Evolutionary conservation across 2,329 filamentous ascomycete species (phyloP).

Genomic region (Exophiala calicioides): DNA sequence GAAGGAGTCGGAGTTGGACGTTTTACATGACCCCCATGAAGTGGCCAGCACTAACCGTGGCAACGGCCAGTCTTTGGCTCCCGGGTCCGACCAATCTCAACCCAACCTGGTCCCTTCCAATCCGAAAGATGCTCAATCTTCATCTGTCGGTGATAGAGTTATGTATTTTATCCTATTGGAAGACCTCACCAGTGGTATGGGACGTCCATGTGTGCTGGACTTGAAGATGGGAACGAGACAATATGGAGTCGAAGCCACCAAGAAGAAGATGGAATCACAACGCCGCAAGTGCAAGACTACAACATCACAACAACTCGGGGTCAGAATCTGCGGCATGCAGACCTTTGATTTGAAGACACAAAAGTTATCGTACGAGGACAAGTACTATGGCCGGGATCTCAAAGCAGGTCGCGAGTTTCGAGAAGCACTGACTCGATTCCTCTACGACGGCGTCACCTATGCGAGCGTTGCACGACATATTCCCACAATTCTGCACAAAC

Average conservation of each 20-base stretch:
- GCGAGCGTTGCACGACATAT: constrained; percentile 82
- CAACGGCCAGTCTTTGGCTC: too few species aligned
- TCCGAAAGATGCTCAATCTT: constrained; percentile 72
- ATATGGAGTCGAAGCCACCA: constrained; percentile 86
- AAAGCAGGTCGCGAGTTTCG: constrained; percentile 89
- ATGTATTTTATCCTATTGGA: constrained; percentile 93
- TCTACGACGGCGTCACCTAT: constrained; percentile 85
- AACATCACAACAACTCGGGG: constrained; percentile 86
- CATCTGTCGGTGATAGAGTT: constrained; percentile 60
- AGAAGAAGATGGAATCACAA: constrained; percentile 92
- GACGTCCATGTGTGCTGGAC: constrained; percentile 92
- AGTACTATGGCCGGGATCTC: constrained; percentile 89
- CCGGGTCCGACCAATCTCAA: constrained; percentile 8
- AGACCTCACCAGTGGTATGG: constrained; percentile 95
- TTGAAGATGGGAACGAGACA: constrained; percentile 98
- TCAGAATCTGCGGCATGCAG: constrained; percentile 92
- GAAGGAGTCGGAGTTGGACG: too few species aligned
- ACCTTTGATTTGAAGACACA: constrained; percentile 87
- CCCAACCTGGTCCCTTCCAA: constrained; percentile 57
- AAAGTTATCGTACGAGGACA: constrained; percentile 93
- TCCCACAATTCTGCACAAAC: constrained; percentile 79
- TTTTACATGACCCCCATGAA: too few species aligned
- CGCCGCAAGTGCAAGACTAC: constrained; percentile 89
- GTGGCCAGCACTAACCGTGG: too few species aligned
- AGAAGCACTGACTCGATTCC: constrained; percentile 80